A percentile compares a stretch with the other conserved stretches of the same genome.
Conservation (phyloP, 805 yeast genomes). For the Candida nanaspora region DNA sequence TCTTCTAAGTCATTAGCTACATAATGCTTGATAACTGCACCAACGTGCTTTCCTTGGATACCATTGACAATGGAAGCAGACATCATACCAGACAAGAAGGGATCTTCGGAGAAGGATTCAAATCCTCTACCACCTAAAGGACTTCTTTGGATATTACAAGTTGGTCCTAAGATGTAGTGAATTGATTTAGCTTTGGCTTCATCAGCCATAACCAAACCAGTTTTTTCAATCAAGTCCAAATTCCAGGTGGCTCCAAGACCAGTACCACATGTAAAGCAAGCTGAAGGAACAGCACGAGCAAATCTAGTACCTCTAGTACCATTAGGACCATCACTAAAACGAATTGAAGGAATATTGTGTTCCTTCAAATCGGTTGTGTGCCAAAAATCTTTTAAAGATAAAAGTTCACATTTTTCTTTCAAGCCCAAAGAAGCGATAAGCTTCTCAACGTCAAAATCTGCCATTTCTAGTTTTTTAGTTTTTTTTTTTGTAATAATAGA, state of each 20-base stretch:
- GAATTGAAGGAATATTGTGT: constrained; percentile 36
- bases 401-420: constrained; percentile 24
- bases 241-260: constrained; percentile 53
- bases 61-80: constrained; percentile 31
- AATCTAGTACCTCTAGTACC: constrained; percentile 55
- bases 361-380: constrained; percentile 27
- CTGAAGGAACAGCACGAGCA: constrained; percentile 44
- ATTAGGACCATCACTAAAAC: constrained; percentile 56
- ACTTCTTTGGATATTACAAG: constrained; percentile 32
- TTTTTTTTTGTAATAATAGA: too few species aligned
- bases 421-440: constrained; percentile 16
- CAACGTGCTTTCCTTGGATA: constrained; percentile 29
- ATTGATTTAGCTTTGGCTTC: constrained; percentile 38
- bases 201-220: constrained; percentile 41
- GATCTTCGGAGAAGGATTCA: constrained; percentile 38
- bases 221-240: constrained; percentile 37
- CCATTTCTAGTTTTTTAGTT: too few species aligned
- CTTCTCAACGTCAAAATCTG: constrained; percentile 12
- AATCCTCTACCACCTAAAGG: constrained; percentile 38
- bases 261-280: constrained; percentile 57
- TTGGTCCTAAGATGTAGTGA: constrained; percentile 32
- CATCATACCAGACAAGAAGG: constrained; percentile 30
- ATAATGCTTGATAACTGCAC: constrained; percentile 35
- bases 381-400: constrained; percentile 30
- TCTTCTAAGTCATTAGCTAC: constrained; percentile 39